Percentiles rank a stretch among this genome's conserved stretches.
These are phyloP conservation scores for Gossypium trilobum DNA, from an alignment of 441 rosid genomes.

Conservation along the genomic window DNA sequence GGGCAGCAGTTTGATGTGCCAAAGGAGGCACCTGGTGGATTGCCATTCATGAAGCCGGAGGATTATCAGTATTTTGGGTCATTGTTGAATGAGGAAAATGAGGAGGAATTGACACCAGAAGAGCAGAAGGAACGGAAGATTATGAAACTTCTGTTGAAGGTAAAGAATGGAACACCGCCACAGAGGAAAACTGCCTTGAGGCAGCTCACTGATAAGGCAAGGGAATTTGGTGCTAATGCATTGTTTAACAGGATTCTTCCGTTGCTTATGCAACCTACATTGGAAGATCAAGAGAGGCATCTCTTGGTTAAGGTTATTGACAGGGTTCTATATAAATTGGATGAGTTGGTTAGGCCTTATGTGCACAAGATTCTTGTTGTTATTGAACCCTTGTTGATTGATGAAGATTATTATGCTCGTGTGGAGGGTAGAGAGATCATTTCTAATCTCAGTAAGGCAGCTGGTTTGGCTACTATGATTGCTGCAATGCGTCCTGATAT, in stretches of 20 bases:
- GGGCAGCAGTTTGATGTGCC: slow-evolving; percentile 98
- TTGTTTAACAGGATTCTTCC: slow-evolving; percentile 80
- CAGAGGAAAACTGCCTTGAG: slow-evolving; percentile 94
- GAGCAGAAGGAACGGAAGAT: slow-evolving; percentile 96
- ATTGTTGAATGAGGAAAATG: slow-evolving; percentile 74
- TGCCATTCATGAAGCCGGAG: slow-evolving; percentile 95
- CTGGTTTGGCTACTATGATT: slow-evolving; percentile 97
- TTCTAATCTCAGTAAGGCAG: slow-evolving; percentile 93
- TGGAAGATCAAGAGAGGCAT: slow-evolving; percentile 98
- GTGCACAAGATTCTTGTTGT: slow-evolving; percentile 97
- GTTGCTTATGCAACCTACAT: slow-evolving; percentile 85
- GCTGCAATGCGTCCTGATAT: slow-evolving; percentile 99
- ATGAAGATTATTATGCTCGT: slow-evolving; percentile 97
- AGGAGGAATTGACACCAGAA: slow-evolving; percentile 75
- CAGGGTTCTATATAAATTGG: slow-evolving; percentile 79
- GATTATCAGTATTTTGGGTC: slow-evolving; percentile 89
- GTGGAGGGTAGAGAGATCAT: slow-evolving; percentile 96
- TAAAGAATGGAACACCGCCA: slow-evolving; percentile 92
- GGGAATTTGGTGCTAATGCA: slow-evolving; percentile 94
- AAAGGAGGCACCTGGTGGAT: slow-evolving; percentile 70
- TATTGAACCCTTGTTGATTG: slow-evolving; percentile 91
- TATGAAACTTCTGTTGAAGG: slow-evolving; percentile 83
- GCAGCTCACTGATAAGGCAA: slow-evolving; percentile 91
- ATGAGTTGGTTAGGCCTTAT: slow-evolving; percentile 87
- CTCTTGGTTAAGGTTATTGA: slow-evolving; percentile 93